These are phyloP conservation scores for Marchantia paleacea DNA, from an alignment of 225 moss, liverwort and hornwort species.

Conservation along the genomic window DNA sequence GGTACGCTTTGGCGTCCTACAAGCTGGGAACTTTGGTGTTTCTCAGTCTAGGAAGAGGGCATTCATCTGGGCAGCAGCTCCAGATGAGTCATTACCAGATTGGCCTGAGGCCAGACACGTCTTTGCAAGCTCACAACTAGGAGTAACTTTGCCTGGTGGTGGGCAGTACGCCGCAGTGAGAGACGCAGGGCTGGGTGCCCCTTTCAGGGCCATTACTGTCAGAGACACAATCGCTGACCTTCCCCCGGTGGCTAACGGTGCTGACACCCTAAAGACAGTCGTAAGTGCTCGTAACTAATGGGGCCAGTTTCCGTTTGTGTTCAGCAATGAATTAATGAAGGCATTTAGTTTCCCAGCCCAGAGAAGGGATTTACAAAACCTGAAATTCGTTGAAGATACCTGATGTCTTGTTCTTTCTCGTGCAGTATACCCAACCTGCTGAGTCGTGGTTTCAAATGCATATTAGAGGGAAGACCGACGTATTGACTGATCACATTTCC, in stretches of 20 bases:
- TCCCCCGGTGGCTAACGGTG: constrained; percentile 80
- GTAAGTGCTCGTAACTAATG: constrained; percentile 33
- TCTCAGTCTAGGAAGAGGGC: constrained; percentile 96
- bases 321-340: not conserved
- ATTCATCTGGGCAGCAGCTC: constrained; percentile 94
- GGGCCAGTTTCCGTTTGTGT: not conserved
- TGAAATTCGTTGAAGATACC: not conserved
- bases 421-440: constrained; percentile 81
- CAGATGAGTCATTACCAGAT: constrained; percentile 68
- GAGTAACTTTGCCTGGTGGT: constrained; percentile 71
- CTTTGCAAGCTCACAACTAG: constrained; percentile 83
- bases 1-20: constrained; percentile 96
- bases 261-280: constrained; percentile 49
- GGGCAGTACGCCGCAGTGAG: constrained; percentile 71
- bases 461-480: constrained; percentile 65
- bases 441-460: constrained; percentile 95
- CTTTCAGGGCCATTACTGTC: constrained; percentile 86
- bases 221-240: constrained; percentile 88
- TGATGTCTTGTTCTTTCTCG: not conserved
- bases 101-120: constrained; percentile 98
- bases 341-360: not conserved
- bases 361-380: too few species aligned
- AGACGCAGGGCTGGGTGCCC: constrained; percentile 82
- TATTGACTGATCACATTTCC: constrained; percentile 70
- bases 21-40: constrained; percentile 97